Evolutionary conservation across 2,329 filamentous ascomycete genomes (phyloP).

Genomic region (Botrytis squamosa): DNA sequence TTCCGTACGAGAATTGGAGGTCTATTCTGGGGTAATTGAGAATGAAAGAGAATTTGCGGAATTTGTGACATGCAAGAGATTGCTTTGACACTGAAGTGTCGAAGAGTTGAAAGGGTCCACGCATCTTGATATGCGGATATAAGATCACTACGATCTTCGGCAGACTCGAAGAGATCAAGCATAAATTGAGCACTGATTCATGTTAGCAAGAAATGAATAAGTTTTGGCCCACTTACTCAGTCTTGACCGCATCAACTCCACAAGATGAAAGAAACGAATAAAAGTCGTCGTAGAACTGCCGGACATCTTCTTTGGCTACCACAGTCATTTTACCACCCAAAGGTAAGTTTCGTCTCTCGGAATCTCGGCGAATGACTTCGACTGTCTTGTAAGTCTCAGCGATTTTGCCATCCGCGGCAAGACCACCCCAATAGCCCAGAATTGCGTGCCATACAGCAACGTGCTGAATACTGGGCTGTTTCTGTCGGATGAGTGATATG

Average conservation of each 20-base stretch:
- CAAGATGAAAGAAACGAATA: conserved; percentile 74
- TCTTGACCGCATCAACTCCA: conserved; percentile 86
- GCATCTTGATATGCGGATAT: conserved; percentile 78
- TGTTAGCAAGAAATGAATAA: conserved; percentile 4
- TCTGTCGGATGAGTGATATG: conserved; percentile 65
- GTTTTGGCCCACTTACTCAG: conserved; percentile 52
- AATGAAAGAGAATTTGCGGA: conserved; percentile 82
- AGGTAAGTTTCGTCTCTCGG: conserved; percentile 48
- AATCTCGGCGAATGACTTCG: conserved; percentile 52
- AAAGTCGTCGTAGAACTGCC: conserved; percentile 83
- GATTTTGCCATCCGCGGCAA: conserved; percentile 72
- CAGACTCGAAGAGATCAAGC: conserved; percentile 70
- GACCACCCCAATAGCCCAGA: conserved; percentile 84
- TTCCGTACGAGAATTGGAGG: conserved; percentile 77
- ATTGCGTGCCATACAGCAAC: conserved; percentile 95
- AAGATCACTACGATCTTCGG: conserved; percentile 68
- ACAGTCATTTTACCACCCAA: conserved; percentile 67
- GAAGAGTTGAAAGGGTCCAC: conserved; percentile 76
- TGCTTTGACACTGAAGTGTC: conserved; percentile 72
- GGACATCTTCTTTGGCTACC: conserved; percentile 71
- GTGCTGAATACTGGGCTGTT: conserved; percentile 72
- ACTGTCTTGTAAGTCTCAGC: conserved; percentile 77
- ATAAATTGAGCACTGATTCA: conserved; percentile 69
- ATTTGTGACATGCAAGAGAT: conserved; percentile 96
- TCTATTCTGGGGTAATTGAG: conserved; percentile 73